phyloP scores from a whole-genome alignment of 2,329 filamentous ascomycete genomes.

The Aureobasidium sp. region DNA sequence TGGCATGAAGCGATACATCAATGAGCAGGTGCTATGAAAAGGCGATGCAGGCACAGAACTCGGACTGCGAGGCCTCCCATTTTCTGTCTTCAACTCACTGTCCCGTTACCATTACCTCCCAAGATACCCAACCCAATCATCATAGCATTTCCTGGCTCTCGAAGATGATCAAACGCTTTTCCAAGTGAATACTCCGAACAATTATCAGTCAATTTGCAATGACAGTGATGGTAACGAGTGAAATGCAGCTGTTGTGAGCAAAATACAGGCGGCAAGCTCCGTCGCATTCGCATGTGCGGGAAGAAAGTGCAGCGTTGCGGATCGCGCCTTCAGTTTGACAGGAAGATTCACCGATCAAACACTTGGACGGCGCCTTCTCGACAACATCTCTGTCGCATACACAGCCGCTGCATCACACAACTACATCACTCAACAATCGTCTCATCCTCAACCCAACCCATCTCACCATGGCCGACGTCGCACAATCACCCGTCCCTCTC shows the following conservation, averaged over 20 bases:
- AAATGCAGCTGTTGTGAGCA: background rate
- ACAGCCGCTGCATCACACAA: background rate
- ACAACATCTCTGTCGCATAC: background rate
- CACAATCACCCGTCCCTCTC: conserved; percentile 42
- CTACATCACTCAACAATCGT: background rate
- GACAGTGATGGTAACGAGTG: background rate
- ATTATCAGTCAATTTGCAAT: background rate
- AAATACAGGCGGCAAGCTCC: background rate
- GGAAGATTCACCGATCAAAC: background rate
- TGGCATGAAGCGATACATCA: conserved; percentile 36
- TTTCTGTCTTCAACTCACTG: background rate
- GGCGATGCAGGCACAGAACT: background rate
- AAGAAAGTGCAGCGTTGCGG: background rate
- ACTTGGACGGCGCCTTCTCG: background rate
- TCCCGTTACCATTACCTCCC: background rate
- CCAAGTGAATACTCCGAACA: background rate
- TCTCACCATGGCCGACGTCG: conserved; percentile 27
- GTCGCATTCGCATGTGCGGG: background rate
- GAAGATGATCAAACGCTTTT: background rate
- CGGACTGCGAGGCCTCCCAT: background rate
- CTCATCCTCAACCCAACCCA: background rate
- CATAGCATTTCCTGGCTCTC: background rate
- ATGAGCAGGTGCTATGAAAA: conserved; percentile 23
- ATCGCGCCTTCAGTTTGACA: background rate
- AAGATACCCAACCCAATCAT: background rate